Percentiles rank a stretch among this genome's conserved stretches.
These are phyloP conservation scores for Conticribra guillardii DNA, from an alignment of 108 stramenopile species.

Conservation along the genomic window DNA sequence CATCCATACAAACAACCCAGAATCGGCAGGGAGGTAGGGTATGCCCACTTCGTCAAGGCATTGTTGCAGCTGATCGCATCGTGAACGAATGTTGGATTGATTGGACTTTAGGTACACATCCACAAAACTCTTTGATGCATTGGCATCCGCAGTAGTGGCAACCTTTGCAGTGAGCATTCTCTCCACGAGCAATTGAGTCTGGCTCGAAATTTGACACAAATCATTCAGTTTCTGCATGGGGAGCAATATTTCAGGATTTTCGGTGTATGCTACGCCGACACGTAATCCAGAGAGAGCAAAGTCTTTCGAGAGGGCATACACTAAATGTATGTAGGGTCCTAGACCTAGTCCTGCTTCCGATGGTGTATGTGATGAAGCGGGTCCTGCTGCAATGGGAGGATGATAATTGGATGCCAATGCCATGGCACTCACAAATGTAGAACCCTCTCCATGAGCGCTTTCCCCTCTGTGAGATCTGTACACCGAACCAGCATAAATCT, in stretches of 20 bases:
- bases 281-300: conserved; percentile 86
- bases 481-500: conserved; percentile 88
- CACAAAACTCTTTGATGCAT: conserved; percentile 43
- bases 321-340: conserved; percentile 82
- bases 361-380: background rate
- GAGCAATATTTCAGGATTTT: conserved; percentile 72
- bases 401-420: conserved; percentile 46
- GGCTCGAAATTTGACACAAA: conserved; percentile 79
- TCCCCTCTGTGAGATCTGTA: conserved; percentile 36
- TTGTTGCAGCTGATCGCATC: conserved; percentile 59
- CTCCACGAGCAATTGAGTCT: conserved; percentile 79
- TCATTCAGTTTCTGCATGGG: conserved; percentile 87
- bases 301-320: conserved; percentile 89
- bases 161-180: conserved; percentile 55
- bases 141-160: conserved; percentile 2
- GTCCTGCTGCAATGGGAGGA: background rate
- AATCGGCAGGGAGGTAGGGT: conserved; percentile 67
- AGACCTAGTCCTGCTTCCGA: conserved; percentile 52
- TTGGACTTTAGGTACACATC: conserved; percentile 61
- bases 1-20: conserved; percentile 88
- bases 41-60: conserved; percentile 66
- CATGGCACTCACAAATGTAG: conserved; percentile 68
- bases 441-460: conserved; percentile 34
- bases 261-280: conserved; percentile 81
- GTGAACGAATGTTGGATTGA: conserved; percentile 52